A percentile compares a stretch with the other conserved stretches of the same genome.
phyloP scores from a whole-genome alignment of 2,329 filamentous ascomycete genomes.

The Trichoderma sp. region DNA sequence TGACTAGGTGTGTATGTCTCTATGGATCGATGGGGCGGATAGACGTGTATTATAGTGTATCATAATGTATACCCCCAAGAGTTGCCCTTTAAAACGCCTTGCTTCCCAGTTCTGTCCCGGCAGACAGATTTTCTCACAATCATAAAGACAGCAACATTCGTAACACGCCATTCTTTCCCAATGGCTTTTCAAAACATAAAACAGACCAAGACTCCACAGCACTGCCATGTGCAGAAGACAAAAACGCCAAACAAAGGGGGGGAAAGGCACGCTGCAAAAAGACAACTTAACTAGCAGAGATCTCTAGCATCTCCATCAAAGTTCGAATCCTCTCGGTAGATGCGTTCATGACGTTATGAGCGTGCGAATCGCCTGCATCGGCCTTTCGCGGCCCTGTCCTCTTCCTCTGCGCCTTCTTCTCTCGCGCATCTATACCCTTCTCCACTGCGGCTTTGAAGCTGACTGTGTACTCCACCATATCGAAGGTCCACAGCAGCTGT shows the following conservation, averaged over 20 bases:
- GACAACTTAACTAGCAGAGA: constrained; percentile 22
- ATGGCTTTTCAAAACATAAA: background rate
- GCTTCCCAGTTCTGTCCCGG: background rate
- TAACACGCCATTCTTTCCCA: background rate
- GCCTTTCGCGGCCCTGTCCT: constrained; percentile 37
- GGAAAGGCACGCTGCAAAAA: background rate
- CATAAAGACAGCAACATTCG: background rate
- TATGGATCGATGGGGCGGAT: background rate
- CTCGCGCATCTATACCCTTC: constrained; percentile 51
- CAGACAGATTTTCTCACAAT: background rate
- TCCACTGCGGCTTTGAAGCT: constrained; percentile 43
- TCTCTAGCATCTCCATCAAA: constrained; percentile 41
- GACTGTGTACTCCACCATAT: constrained; percentile 38
- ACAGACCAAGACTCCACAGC: background rate
- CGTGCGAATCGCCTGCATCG: constrained; percentile 43
- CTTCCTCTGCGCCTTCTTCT: constrained; percentile 48
- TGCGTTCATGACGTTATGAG: constrained; percentile 45
- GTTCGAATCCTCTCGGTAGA: constrained; percentile 47
- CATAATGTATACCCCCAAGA: constrained; percentile 24
- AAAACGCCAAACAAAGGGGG: background rate
- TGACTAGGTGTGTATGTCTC: background rate
- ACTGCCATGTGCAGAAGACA: background rate
- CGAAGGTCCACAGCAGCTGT: constrained; percentile 49
- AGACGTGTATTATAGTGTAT: constrained; percentile 21
- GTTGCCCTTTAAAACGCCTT: constrained; percentile 11